phyloP scores from a whole-genome alignment of 352 stramenopile species.

The Globisporangium apiculatum region DNA sequence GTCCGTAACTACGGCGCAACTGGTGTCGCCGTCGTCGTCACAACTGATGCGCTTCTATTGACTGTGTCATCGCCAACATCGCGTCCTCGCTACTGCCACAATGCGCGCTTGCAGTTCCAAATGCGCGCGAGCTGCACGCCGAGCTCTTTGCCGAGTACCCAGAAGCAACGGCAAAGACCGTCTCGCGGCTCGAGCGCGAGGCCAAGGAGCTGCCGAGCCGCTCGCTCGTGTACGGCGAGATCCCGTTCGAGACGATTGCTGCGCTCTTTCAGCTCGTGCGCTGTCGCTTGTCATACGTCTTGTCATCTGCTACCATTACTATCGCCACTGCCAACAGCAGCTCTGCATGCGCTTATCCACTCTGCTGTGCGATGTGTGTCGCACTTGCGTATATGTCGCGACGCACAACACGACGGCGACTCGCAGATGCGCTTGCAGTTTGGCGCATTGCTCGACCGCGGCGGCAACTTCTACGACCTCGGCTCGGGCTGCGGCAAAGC shows the following conservation, averaged over 20 bases:
- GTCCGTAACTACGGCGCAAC: neutral
- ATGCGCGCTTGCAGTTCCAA: slow-evolving; percentile 23
- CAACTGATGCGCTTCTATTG: too few relatives aligned
- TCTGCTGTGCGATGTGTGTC: neutral
- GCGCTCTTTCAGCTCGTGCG: slow-evolving; percentile 53
- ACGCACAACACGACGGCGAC: too few relatives aligned
- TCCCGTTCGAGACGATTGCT: slow-evolving; percentile 46
- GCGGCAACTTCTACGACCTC: slow-evolving; percentile 65
- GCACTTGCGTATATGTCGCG: too few relatives aligned
- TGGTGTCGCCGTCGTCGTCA: neutral
- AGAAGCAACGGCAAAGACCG: slow-evolving; percentile 41
- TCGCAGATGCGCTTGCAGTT: slow-evolving; percentile 51
- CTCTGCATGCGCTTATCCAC: too few relatives aligned
- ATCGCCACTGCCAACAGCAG: too few relatives aligned
- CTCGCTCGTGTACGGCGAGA: slow-evolving; percentile 61
- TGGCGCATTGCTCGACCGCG: slow-evolving; percentile 47
- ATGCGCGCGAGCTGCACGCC: slow-evolving; percentile 29
- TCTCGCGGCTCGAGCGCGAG: slow-evolving; percentile 57
- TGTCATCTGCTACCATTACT: too few relatives aligned
- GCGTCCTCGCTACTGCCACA: too few relatives aligned
- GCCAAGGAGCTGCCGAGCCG: slow-evolving; percentile 54
- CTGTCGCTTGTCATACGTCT: too few relatives aligned
- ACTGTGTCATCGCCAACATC: too few relatives aligned
- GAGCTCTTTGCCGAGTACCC: slow-evolving; percentile 45
- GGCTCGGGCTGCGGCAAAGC: slow-evolving; percentile 69